These are phyloP conservation scores for Apiospora sp. DNA, from an alignment of 2,329 filamentous ascomycete genomes.

Conservation along the genomic window DNA sequence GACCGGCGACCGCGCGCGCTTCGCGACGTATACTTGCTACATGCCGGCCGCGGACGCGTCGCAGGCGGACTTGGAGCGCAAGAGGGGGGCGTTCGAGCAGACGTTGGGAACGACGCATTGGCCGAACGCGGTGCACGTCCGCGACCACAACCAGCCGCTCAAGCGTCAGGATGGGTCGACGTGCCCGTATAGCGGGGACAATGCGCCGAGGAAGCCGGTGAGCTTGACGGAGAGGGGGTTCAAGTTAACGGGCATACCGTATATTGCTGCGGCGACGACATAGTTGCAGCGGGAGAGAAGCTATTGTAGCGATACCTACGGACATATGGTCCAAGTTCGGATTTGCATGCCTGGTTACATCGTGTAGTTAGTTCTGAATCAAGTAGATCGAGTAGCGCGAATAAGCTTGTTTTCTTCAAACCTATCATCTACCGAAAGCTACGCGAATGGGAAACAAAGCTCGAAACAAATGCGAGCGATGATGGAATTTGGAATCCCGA, in stretches of 20 bases:
- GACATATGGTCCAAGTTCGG: too few species aligned
- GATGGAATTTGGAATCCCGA: neutral
- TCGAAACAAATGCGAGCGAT: neutral
- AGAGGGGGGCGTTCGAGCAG: constrained; percentile 50
- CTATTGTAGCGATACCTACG: neutral
- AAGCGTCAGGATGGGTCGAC: constrained; percentile 40
- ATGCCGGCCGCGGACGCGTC: constrained; percentile 49
- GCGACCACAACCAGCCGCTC: neutral
- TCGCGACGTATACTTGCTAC: constrained; percentile 50
- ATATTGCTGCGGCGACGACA: constrained; percentile 37
- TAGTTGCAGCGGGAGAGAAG: neutral
- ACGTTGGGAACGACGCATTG: constrained; percentile 52
- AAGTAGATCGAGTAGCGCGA: neutral
- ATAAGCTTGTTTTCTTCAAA: neutral
- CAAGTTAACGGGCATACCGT: constrained; percentile 57
- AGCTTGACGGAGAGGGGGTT: constrained; percentile 49
- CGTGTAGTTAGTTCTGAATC: neutral
- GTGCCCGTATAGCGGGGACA: constrained; percentile 25
- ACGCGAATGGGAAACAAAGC: neutral
- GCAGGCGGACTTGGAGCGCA: constrained; percentile 50
- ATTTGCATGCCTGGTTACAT: neutral
- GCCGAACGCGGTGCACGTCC: constrained; percentile 43
- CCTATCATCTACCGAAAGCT: neutral
- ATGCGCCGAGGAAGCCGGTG: constrained; percentile 29
- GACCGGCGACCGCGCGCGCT: constrained; percentile 40